Base-by-base conservation (phyloP, 176 grass and related monocot species). In the Bonia amplexicaulis region DNA sequence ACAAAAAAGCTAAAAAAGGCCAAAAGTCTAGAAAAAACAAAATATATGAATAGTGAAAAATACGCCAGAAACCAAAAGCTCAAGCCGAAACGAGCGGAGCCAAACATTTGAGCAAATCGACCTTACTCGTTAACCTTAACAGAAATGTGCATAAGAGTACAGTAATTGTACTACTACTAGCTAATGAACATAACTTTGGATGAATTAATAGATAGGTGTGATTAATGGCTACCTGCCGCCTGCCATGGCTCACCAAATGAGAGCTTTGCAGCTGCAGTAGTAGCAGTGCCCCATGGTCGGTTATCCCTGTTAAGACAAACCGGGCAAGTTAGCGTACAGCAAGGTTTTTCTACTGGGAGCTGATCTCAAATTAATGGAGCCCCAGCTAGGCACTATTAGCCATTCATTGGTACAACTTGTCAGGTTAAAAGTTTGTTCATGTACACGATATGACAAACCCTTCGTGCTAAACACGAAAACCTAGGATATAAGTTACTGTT, bases 141-240 rank as follows among this genome's bases (percentile, higher is more conserved):
- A 45, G 23, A 45, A 33, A 31, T 6, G 19, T 9, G 19, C 54
- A 57, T n/a, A 22, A n/a, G 20, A 57, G 20, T 57, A 10, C 2
- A 57, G 11, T 13, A 66, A n/a, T 6, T 11, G 20, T 73, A 70
- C 20, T 69, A 52, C 25, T 69, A 44, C 12, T 71, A 64, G 13
- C 23, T 5, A 33, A 15, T 63, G 25, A 67, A 39, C 69, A 48
- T 71, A 19, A 63, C 11, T 13, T 11, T 65, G 3, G 47, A 77
- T 58, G 45, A 54, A 23, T 27, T 11, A 41, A 29, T 47, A 42
- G 52, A 57, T 51, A 69, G 40, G 70, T 15, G 45, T 3, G 13
- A 76, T 69, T 40, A 81, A 89, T 85, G 61, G 44, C 31, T 62
- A 51, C 39, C 87, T 76, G 69, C 69, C 83, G 0, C 41, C 69